Percentiles rank a stretch among this genome's conserved stretches.
Evolutionary conservation across 805 yeast genomes (phyloP).

Genomic region (Lipomyces mesembrius): DNA sequence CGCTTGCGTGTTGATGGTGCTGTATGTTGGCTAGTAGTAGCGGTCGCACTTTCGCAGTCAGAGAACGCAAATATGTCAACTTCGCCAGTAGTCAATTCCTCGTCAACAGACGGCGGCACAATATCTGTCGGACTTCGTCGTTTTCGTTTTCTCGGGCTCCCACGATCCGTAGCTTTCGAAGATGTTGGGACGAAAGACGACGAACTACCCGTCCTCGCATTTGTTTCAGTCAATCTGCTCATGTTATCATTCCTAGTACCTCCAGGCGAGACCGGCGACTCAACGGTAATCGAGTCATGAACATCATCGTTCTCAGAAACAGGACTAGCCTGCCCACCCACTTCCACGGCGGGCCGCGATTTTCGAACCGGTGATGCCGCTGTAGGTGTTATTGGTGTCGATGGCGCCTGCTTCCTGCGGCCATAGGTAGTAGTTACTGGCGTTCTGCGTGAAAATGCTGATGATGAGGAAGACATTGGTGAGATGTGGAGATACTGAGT

Average conservation of each 20-base stretch:
- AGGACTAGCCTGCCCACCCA: background rate
- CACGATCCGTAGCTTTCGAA: background rate
- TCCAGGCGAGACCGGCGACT: background rate
- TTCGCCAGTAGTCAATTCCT: background rate
- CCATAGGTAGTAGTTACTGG: slow-evolving; percentile 27
- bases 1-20: background rate
- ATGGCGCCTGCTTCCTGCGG: slow-evolving; percentile 17
- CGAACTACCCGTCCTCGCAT: background rate
- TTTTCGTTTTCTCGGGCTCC: background rate
- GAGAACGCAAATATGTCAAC: background rate
- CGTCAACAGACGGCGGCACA: slow-evolving; percentile 2
- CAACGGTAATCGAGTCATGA: background rate
- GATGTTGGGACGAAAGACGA: background rate
- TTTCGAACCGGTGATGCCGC: slow-evolving; percentile 28
- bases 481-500: background rate
- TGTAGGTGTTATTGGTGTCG: slow-evolving; percentile 19
- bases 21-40: background rate
- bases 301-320: background rate
- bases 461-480: background rate
- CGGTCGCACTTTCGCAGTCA: background rate
- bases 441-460: slow-evolving; percentile 17
- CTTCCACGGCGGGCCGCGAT: background rate
- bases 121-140: background rate
- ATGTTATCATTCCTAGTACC: background rate
- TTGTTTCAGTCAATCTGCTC: slow-evolving; percentile 10